Conservation (phyloP, 441 rosid genomes). For the Gossypium davidsonii region DNA sequence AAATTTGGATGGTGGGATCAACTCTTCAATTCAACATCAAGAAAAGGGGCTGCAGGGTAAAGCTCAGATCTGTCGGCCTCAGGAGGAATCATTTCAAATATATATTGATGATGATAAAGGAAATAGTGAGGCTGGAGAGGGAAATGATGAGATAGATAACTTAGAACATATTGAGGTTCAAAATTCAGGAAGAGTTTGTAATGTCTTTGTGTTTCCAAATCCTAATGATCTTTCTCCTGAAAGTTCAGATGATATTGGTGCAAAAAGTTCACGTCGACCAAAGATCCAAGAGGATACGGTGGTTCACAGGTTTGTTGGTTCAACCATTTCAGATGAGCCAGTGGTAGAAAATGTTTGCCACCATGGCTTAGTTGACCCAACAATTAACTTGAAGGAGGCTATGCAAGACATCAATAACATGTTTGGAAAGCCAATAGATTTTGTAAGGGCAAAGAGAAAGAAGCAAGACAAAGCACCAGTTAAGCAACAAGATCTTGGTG, state of each 20-base stretch:
- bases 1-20: constrained; percentile 28
- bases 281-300: constrained; percentile 85
- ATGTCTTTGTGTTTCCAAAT: constrained; percentile 50
- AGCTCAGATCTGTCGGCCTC: constrained; percentile 27
- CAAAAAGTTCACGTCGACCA: constrained; percentile 31
- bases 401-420: constrained; percentile 90
- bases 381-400: constrained; percentile 93
- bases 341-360: constrained; percentile 87
- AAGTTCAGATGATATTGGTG: constrained; percentile 35
- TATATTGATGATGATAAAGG: constrained; percentile 55
- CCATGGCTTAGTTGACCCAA: constrained; percentile 96
- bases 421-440: constrained; percentile 96
- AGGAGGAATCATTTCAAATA: constrained; percentile 48
- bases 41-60: constrained; percentile 26
- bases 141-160: constrained; percentile 25
- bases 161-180: constrained; percentile 21
- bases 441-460: constrained; percentile 68
- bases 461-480: constrained; percentile 42
- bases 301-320: constrained; percentile 78
- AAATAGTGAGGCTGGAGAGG: constrained; percentile 28
- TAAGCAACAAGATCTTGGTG: constrained; percentile 32
- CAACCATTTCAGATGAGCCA: constrained; percentile 75
- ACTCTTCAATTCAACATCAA: constrained; percentile 18
- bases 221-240: constrained; percentile 62
- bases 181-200: constrained; percentile 18